These are phyloP conservation scores for Geosmithia putterillii DNA, from an alignment of 2,329 filamentous ascomycete genomes.

Conservation along the genomic window DNA sequence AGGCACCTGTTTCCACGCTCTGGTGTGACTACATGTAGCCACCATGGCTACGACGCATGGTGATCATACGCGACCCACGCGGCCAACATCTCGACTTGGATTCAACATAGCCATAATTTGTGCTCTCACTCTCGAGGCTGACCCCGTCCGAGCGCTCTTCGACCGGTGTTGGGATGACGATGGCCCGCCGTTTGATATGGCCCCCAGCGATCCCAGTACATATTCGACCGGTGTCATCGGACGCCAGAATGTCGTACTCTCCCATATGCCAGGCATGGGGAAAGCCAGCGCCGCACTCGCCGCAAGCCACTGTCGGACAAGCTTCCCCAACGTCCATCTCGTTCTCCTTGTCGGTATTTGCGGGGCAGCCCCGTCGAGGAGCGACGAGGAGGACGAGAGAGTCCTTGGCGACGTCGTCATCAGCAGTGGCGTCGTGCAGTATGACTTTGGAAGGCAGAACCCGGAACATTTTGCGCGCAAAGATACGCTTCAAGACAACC, in stretches of 20 bases:
- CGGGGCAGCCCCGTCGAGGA: conserved; percentile 10
- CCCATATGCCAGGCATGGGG: conserved; percentile 2
- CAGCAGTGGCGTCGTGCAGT: conserved; percentile 10
- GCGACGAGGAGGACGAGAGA: conserved; percentile 3
- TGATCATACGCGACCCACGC: too few relatives aligned
- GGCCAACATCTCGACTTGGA: background rate
- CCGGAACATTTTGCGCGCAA: conserved; percentile 11
- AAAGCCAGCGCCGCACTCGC: conserved; percentile 1
- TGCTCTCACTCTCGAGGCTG: conserved; percentile 5
- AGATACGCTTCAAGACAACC: conserved; percentile 10
- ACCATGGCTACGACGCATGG: too few relatives aligned
- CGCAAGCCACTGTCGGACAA: conserved; percentile 1
- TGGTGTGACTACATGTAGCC: too few relatives aligned
- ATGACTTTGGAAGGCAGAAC: conserved; percentile 9
- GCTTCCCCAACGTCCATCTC: conserved; percentile 10
- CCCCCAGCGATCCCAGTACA: conserved; percentile 8
- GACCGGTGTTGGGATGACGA: conserved; percentile 6
- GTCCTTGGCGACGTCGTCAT: conserved; percentile 14
- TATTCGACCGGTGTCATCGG: conserved; percentile 11
- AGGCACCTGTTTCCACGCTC: too few relatives aligned
- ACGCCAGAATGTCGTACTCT: conserved; percentile 10
- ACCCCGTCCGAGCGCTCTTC: conserved; percentile 5
- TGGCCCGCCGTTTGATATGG: conserved; percentile 6
- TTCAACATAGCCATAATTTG: conserved; percentile 6
- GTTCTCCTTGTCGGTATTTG: conserved; percentile 22